phyloP scores from a whole-genome alignment of 345 rosid genomes.

The Salix arbutifolia region DNA sequence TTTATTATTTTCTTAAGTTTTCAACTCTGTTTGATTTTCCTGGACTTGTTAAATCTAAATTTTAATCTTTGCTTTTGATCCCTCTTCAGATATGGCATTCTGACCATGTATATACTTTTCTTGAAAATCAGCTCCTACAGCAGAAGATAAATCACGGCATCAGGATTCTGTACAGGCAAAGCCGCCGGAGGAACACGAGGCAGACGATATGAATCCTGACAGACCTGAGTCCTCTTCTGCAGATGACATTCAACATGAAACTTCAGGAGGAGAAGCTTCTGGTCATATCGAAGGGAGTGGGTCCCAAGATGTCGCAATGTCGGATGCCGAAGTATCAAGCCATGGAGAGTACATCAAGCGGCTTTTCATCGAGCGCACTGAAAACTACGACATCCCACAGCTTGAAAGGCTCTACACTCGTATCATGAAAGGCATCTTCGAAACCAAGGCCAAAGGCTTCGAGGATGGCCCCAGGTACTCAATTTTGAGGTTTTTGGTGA shows the following conservation, averaged over 20 bases:
- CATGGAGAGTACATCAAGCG: conserved; percentile 44
- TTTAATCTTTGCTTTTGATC: not conserved
- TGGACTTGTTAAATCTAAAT: not conserved
- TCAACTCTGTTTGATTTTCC: not conserved
- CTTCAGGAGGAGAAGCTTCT: conserved; percentile 18
- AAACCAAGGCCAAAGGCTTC: conserved; percentile 41
- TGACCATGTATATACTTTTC: not conserved
- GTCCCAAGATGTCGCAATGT: conserved; percentile 33
- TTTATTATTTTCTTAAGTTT: not conserved
- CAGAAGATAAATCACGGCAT: conserved; percentile 47
- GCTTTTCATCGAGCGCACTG: conserved; percentile 49
- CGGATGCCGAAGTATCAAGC: conserved; percentile 42
- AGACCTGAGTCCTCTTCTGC: conserved; percentile 32
- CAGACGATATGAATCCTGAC: conserved; percentile 31
- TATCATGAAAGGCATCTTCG: conserved; percentile 69
- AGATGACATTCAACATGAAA: conserved; percentile 23
- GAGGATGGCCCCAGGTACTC: conserved; percentile 52
- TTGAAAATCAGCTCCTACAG: conserved; percentile 28
- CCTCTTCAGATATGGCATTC: not conserved
- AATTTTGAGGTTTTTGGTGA: conserved; percentile 80
- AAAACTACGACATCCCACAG: conserved; percentile 63
- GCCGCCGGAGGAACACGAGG: conserved; percentile 35
- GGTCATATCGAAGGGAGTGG: conserved; percentile 9
- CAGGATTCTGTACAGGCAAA: conserved; percentile 44
- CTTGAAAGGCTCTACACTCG: conserved; percentile 81